Percentiles rank a stretch among this genome's conserved stretches.
These are phyloP conservation scores for Phaseolus lunatus DNA, from an alignment of 306 rosid genomes.

Conservation along the genomic window DNA sequence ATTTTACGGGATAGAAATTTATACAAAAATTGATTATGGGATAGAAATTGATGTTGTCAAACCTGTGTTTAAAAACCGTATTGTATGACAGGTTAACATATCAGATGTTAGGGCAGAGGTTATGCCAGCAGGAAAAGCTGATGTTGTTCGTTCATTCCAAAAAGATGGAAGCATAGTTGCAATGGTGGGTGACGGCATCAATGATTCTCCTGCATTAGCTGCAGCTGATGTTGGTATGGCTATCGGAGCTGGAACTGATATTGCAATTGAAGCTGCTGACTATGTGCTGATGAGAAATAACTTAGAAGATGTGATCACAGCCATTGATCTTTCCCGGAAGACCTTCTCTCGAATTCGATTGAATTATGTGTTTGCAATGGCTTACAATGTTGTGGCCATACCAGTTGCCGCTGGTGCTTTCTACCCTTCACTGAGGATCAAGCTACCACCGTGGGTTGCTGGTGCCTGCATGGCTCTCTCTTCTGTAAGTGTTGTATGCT, in stretches of 20 bases:
- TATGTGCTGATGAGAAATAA: conserved; percentile 91
- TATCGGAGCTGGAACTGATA: conserved; percentile 95
- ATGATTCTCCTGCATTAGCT: conserved; percentile 95
- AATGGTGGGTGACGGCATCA: conserved; percentile 99
- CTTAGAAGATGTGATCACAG: conserved; percentile 97
- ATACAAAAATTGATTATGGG: background rate
- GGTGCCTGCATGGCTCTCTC: conserved; percentile 99
- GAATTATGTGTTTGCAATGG: conserved; percentile 92
- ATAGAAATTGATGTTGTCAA: conserved; percentile 22
- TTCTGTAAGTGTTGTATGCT: conserved; percentile 91
- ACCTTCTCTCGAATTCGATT: conserved; percentile 79
- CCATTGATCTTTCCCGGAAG: conserved; percentile 90
- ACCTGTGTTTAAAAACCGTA: background rate
- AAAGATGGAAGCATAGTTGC: conserved; percentile 88
- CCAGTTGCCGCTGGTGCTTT: conserved; percentile 90
- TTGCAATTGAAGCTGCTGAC: conserved; percentile 95
- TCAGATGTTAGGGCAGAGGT: conserved; percentile 93
- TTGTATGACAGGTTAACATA: conserved; percentile 82
- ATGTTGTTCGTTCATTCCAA: conserved; percentile 75
- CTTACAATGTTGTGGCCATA: conserved; percentile 82
- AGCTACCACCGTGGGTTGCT: conserved; percentile 95
- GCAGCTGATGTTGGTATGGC: conserved; percentile 98
- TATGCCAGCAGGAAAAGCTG: conserved; percentile 97
- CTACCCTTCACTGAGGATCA: conserved; percentile 76
- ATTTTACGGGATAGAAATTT: conserved; percentile 34